Percentiles rank a stretch among this genome's conserved stretches.
These are phyloP conservation scores for Podaxis carcinomalis DNA, from an alignment of 768 basidiomycete genomes.

Conservation along the genomic window DNA sequence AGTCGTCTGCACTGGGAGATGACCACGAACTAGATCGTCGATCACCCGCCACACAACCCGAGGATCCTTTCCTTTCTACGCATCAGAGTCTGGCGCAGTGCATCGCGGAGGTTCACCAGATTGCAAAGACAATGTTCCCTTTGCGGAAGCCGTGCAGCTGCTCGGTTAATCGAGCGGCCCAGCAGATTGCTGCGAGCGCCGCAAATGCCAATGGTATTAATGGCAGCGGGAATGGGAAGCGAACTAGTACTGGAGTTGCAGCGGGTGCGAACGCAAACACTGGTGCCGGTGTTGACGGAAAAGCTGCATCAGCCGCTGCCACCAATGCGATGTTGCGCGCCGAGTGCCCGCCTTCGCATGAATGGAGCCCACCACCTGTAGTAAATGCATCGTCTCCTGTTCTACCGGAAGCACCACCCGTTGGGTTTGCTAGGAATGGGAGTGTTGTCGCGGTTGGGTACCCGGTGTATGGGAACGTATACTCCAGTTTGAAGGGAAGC, in stretches of 20 bases:
- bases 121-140: conserved; percentile 38
- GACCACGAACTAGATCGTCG: conserved; percentile 14
- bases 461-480: not conserved
- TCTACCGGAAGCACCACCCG: conserved; percentile 27
- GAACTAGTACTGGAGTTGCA: not conserved
- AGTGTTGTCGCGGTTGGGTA: conserved; percentile 5
- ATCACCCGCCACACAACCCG: conserved; percentile 1
- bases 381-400: conserved; percentile 26
- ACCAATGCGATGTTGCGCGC: not conserved
- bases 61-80: conserved; percentile 29
- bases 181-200: not conserved
- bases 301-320: not conserved
- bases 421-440: not conserved
- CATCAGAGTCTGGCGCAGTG: conserved; percentile 43
- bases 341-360: conserved; percentile 34
- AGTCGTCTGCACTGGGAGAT: conserved; percentile 19
- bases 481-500: conserved; percentile 5
- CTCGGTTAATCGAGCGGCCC: conserved; percentile 14
- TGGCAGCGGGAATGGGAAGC: conserved; percentile 17
- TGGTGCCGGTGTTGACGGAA: not conserved
- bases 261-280: not conserved
- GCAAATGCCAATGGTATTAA: conserved; percentile 15
- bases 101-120: conserved; percentile 42
- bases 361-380: conserved; percentile 40
- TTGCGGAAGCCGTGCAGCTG: conserved; percentile 42